Evolutionary conservation across 352 stramenopile species (phyloP), one percentile per base, ranked within the genome.

Genomic region (Pseudoperonospora humuli): DNA sequence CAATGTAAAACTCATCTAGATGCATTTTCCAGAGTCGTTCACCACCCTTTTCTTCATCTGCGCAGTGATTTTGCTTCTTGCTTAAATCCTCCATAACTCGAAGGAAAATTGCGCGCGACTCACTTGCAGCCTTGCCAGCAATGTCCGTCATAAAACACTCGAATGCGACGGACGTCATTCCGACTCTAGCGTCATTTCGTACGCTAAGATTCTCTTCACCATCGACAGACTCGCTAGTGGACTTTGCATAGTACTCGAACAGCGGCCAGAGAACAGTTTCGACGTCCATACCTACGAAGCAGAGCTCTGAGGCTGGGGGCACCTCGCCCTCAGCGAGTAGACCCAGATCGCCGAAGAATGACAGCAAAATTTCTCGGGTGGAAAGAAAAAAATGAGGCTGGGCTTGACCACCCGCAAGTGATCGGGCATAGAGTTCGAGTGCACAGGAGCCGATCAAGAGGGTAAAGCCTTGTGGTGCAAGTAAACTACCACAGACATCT

Each of bases 251-350:
- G 54, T 90, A 90, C 39, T 87, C 72, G 40, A 87, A 87, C 6
- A 90, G 68, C n/a, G 75, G 70, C 75, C 75, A 90, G 8, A 87
- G 47, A 10, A 90, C 74, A 14, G 43, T 64, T 48, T 90, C 72
- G 11, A 86, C 65, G 18, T 90, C 75, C 13, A 66, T 63, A 0
- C 75, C 77, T 17, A 90, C 74, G 21, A 84, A 72, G 46, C 67
- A 84, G n/a, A 82, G 65, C 2, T 53, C 59, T 13, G 48, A 32
- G 17, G 53, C 41, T 7, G 56, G 24, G 3, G 64, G 70, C 10
- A 74, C 36, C 1, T 75, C 55, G 37, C 75, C 83, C 13, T 81
- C 67, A 11, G 33, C 28, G 1, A 81, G 44, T 8, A 84, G 62
- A 0, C 68, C 69, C 5, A 86, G 48, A 34, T 89, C 72, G 14